Conservation (phyloP, 2,329 filamentous ascomycete species). For the Ustulina deusta region DNA sequence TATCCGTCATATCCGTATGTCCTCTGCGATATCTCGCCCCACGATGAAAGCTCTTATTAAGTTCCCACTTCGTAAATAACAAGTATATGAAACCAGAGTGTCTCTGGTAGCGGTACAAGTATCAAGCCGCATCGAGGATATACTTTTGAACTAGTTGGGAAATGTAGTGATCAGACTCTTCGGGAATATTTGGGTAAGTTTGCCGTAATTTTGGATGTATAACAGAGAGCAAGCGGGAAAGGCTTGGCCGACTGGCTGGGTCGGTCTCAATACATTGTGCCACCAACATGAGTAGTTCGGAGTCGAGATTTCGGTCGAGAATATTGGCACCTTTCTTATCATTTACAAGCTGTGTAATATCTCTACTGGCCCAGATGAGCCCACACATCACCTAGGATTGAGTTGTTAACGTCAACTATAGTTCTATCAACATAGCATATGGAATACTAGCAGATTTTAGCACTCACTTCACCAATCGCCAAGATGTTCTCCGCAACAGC, state of each 20-base stretch:
- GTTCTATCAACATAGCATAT: not conserved
- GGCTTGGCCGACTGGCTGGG: not conserved
- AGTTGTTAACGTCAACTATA: not conserved
- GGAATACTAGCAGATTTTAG: not conserved
- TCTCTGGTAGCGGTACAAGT: no score
- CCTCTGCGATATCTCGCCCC: no score
- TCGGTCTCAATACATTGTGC: not conserved
- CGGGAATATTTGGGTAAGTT: constrained; percentile 6
- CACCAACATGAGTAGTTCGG: not conserved
- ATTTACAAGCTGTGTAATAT: not conserved
- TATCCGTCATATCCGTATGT: no score
- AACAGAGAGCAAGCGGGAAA: not conserved
- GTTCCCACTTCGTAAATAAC: no score
- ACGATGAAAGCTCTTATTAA: no score
- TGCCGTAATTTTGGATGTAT: not conserved
- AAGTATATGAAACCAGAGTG: no score
- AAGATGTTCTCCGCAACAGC: not conserved
- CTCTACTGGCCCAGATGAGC: not conserved
- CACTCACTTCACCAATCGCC: not conserved
- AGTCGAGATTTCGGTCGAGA: constrained; percentile 3
- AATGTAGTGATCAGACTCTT: not conserved
- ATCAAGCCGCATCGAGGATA: constrained; percentile 4
- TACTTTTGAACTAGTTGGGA: not conserved
- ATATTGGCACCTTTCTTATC: not conserved
- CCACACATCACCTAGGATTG: constrained; percentile 4